Evolutionary conservation across 106 monocot species (phyloP).

Genomic region (Acanthochlamys bracteata): DNA sequence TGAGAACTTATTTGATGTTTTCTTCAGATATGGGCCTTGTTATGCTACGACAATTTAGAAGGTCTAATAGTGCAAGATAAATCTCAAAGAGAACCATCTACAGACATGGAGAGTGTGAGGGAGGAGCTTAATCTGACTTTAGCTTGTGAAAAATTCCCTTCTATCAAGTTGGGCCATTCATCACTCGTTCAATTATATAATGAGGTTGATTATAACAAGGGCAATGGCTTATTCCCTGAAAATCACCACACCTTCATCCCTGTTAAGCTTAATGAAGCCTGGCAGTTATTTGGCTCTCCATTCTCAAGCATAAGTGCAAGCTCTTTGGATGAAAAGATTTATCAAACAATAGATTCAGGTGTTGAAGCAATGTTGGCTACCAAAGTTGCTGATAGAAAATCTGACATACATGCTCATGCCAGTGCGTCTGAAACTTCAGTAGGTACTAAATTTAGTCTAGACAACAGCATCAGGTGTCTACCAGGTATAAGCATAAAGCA

Average conservation of each 20-base stretch:
- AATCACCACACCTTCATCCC: conserved; percentile 12
- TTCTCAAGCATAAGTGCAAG: conserved; percentile 18
- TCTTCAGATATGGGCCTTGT: conserved; percentile 53
- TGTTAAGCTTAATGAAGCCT: conserved; percentile 11
- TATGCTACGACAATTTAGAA: conserved; percentile 33
- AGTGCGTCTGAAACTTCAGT: conserved; percentile 3
- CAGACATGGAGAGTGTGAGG: conserved; percentile 12
- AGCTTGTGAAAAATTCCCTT: conserved; percentile 61
- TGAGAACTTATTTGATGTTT: no score
- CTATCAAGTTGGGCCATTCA: conserved; percentile 72
- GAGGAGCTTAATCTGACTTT: conserved; percentile 50
- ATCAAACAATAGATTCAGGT: conserved; percentile 15
- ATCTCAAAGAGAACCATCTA: conserved; percentile 8
- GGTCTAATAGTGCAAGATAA: conserved; percentile 39
- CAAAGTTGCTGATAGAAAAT: conserved; percentile 12
- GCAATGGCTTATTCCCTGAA: conserved; percentile 14
- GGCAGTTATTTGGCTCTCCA: conserved; percentile 12
- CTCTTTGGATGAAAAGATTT: conserved; percentile 11
- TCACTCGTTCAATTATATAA: conserved; percentile 61
- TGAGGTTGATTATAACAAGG: conserved; percentile 21
- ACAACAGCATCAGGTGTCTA: conserved; percentile 42
- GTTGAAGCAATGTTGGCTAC: conserved; percentile 10
- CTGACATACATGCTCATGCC: conserved; percentile 2
- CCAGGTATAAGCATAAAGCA: conserved; percentile 38
- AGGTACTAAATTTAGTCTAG: conserved; percentile 29